Conservation (phyloP, 1,284 basidiomycete species). For the Caloboletus firmus region DNA sequence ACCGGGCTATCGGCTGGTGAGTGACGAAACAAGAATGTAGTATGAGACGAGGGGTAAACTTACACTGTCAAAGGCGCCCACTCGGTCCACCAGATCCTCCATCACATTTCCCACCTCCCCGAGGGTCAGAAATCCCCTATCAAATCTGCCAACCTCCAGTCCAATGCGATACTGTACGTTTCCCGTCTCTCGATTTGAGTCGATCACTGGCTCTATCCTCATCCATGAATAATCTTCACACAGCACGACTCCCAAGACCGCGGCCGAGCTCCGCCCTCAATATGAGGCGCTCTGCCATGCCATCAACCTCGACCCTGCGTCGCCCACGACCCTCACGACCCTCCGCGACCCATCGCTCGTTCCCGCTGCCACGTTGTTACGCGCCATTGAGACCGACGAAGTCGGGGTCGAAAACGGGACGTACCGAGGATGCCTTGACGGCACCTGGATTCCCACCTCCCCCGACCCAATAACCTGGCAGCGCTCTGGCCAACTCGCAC, state of each 20-base stretch:
- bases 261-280: slow-evolving; percentile 56
- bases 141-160: slow-evolving; percentile 63
- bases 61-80: slow-evolving; percentile 54
- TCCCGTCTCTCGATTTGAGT: not conserved
- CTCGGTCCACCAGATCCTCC: slow-evolving; percentile 72
- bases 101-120: slow-evolving; percentile 66
- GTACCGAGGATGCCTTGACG: slow-evolving; percentile 66
- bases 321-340: slow-evolving; percentile 46
- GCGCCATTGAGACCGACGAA: slow-evolving; percentile 55
- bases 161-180: slow-evolving; percentile 68
- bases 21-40: slow-evolving; percentile 1
- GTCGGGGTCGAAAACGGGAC: slow-evolving; percentile 56
- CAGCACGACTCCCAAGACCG: slow-evolving; percentile 56
- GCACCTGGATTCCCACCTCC: slow-evolving; percentile 50
- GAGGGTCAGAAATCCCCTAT: slow-evolving; percentile 59
- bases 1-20: slow-evolving; percentile 69
- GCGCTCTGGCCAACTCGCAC: slow-evolving; percentile 57
- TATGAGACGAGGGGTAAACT: not conserved
- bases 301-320: slow-evolving; percentile 53
- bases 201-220: not conserved
- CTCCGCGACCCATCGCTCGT: slow-evolving; percentile 51
- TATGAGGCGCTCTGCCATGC: slow-evolving; percentile 59
- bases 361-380: slow-evolving; percentile 50
- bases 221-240: not conserved
- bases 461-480: slow-evolving; percentile 69